Base-by-base conservation (phyloP, 305 asterid species). In the Caryopteris hybrid region DNA sequence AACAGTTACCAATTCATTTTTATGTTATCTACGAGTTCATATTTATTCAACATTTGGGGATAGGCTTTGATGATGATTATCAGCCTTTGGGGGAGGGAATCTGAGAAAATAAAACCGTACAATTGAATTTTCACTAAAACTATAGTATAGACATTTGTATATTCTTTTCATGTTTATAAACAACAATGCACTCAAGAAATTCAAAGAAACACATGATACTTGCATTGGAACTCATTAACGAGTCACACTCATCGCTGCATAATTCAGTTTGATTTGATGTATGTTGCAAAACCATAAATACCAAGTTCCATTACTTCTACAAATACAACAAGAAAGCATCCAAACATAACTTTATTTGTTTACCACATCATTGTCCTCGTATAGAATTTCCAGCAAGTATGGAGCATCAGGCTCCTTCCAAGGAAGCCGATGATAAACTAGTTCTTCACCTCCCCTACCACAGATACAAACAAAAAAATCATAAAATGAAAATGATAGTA, bases 351-450 rank as follows among this genome's bases (percentile, higher is more conserved):
- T 66, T 41, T 51, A 52, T 39, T 57, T 17, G 14, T 11, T 71
- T 83, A 91, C 99, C 96, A 91, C 68, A 72, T 91, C 80, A 63
- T 77, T 70, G 74, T 91, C 97, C 75, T 94, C 95, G 59, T 83
- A 82, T 20, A 91, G 69, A 68, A 87, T 78, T 71, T 86, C 82
- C 71, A 94, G 80, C 77, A 69, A 65, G 84, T 83, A 73, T 4
- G 99, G 96, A 14, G 96, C 95, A 68, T 91, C 88, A n/a, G 96
- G 97, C 80, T 94, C 99, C 80, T 74, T 82, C 97, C 98, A 94
- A 4, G 98, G 96, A 74, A 86, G 89, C 31, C 98, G 90, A 64
- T 83, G 92, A 79, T 91, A 94, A 63, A 78, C 81, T 25, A 91
- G 76, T 59, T 82, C 82, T 46, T 80, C 80, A 78, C 88, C 88